phyloP scores from a whole-genome alignment of 164 flowering plant species.

The Macadamia tetraphylla region DNA sequence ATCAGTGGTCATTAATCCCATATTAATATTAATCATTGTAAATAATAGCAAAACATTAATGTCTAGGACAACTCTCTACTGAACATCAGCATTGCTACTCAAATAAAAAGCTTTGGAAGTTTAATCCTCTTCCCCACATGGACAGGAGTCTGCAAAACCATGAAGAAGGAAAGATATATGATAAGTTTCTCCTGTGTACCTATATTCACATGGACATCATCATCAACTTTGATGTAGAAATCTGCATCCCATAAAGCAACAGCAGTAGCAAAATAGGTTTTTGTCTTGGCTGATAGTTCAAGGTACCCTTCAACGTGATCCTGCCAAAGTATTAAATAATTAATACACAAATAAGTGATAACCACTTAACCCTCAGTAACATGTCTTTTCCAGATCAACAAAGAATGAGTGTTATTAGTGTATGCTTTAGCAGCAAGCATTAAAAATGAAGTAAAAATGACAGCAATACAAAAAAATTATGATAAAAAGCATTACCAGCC shows the following conservation, averaged over 20 bases:
- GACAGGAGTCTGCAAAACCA: not conserved
- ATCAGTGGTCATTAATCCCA: not conserved
- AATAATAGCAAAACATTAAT: not conserved
- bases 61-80: no score
- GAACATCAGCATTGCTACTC: no score
- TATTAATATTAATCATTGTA: not conserved
- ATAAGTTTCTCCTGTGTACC: slow-evolving; percentile 26
- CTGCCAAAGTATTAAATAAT: slow-evolving; percentile 25
- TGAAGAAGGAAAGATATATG: not conserved
- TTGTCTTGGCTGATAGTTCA: slow-evolving; percentile 75
- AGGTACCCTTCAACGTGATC: slow-evolving; percentile 72
- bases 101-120: no score
- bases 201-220: slow-evolving; percentile 70
- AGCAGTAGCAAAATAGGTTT: slow-evolving; percentile 59
- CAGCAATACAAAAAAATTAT: not conserved
- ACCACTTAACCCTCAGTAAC: not conserved
- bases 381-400: slow-evolving; percentile 7
- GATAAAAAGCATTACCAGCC: slow-evolving; percentile 44
- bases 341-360: not conserved
- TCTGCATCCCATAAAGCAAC: slow-evolving; percentile 71
- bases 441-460: not conserved
- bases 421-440: not conserved
- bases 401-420: not conserved
- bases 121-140: no score
- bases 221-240: slow-evolving; percentile 75